Base-by-base conservation (phyloP, 176 grass and related monocot genomes). In the Dendrocalamus sinicus region DNA sequence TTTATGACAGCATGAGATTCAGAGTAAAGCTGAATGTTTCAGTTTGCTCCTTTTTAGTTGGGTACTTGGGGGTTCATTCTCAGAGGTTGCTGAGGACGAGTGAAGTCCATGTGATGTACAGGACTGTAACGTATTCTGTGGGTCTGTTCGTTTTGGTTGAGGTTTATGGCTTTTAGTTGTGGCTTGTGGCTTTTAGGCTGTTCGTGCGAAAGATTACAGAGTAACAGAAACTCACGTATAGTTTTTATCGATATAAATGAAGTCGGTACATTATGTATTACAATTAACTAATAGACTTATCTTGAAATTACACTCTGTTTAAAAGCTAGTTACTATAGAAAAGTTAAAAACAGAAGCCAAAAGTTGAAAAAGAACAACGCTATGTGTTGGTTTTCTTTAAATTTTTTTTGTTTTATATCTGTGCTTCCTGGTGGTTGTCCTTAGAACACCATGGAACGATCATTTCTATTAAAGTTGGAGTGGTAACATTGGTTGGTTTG, bases 101-200 rank as follows among this genome's bases (percentile, higher is more conserved):
- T 80, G 30, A 75, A 80, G 72, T 81, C 70, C 88, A 89, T 90
- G 88, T 90, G 78, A 76, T 76, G 53, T 51, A 65, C 72, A 53
- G 12, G 64, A 72, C 17, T 51, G 47, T 81, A 89, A 89, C 77
- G 63, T 10, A 61, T 78, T 46, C 1, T 79, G 48, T 32, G 30
- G 30, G 30, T 2, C 30, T 2, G 30, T 2, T 32, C 30, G 2
- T 32, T 32, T 32, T 32, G 30, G 30, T 0, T 32, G 30, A 32
- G 30, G 30, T 32, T 32, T 32, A 32, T 32, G 30, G 2, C 30
- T 32, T 32, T 32, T 2, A 32, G 30, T 2, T 32, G 30, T 32
- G 30, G 30, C 2, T 2, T 32, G 30, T 32, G 30, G 30, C 1
- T 32, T 32, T 32, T 32, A 32, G 30, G 30, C 30, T 32, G 30